phyloP scores from a whole-genome alignment of 2,329 filamentous ascomycete genomes.

The Hawksworthiomyces lignivorus region DNA sequence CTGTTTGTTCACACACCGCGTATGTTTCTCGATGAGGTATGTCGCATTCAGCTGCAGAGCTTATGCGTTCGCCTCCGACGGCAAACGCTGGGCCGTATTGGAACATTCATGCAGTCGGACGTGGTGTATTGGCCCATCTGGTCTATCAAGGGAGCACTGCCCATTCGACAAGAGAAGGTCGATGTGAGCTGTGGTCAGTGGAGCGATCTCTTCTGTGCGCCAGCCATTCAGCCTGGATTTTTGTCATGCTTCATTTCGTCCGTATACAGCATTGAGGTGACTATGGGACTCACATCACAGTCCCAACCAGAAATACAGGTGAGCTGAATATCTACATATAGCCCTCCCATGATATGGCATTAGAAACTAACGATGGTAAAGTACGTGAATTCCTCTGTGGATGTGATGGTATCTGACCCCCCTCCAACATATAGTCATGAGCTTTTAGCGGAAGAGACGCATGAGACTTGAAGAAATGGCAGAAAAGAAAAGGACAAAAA shows the following conservation, averaged over 20 bases:
- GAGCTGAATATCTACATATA: background rate
- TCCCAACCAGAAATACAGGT: background rate
- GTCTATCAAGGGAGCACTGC: constrained; percentile 4
- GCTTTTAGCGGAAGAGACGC: no score
- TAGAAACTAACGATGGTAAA: background rate
- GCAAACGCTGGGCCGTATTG: background rate
- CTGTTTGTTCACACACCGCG: constrained; percentile 6
- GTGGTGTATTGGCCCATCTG: constrained; percentile 5
- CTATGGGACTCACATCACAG: constrained; percentile 1
- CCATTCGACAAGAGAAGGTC: constrained; percentile 2
- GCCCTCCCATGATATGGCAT: no score
- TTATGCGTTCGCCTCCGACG: constrained; percentile 1
- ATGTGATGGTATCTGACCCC: no score
- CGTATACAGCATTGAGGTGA: constrained; percentile 8
- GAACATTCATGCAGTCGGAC: background rate
- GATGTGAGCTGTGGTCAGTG: constrained; percentile 2
- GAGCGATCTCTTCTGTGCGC: background rate
- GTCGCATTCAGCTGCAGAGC: constrained; percentile 1
- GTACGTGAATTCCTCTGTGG: background rate
- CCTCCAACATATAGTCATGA: no score
- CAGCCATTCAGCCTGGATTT: constrained; percentile 4
- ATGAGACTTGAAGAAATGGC: no score
- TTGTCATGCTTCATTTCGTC: constrained; percentile 8
- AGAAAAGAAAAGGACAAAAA: no score
- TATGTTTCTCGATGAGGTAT: background rate